Conservation (phyloP, 352 stramenopile genomes). For the Pythium brassicae region DNA sequence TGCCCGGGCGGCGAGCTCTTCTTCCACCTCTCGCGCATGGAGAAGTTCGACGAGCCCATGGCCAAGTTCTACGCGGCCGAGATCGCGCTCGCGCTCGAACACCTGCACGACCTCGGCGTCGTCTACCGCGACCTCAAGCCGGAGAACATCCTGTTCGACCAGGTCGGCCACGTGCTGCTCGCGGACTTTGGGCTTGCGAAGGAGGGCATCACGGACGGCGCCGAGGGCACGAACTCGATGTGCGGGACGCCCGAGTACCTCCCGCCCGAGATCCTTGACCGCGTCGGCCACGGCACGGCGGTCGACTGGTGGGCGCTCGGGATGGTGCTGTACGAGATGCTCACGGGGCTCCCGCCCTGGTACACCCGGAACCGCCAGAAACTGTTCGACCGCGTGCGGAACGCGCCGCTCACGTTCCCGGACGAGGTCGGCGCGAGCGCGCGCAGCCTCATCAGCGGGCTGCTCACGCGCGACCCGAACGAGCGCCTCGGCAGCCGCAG, state of each 20-base stretch:
- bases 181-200: conserved; percentile 88
- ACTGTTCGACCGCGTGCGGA: conserved; percentile 88
- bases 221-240: conserved; percentile 86
- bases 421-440: conserved; percentile 72
- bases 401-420: conserved; percentile 85
- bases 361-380: conserved; percentile 93
- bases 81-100: conserved; percentile 84
- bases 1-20: conserved; percentile 89
- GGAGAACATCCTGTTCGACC: conserved; percentile 86
- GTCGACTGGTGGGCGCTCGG: conserved; percentile 93
- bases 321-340: conserved; percentile 94
- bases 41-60: conserved; percentile 86
- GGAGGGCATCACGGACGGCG: conserved; percentile 79
- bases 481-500: conserved; percentile 72
- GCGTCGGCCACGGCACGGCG: conserved; percentile 84
- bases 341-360: conserved; percentile 89
- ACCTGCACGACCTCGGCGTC: conserved; percentile 86
- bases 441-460: conserved; percentile 73
- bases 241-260: conserved; percentile 92
- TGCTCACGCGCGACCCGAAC: conserved; percentile 80
- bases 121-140: conserved; percentile 88
- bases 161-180: conserved; percentile 66
- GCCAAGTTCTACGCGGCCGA: conserved; percentile 90
- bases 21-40: conserved; percentile 87
- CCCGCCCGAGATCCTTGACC: conserved; percentile 89